phyloP scores from a whole-genome alignment of 75 land plant genomes.

The Ceratopteris richardii region DNA sequence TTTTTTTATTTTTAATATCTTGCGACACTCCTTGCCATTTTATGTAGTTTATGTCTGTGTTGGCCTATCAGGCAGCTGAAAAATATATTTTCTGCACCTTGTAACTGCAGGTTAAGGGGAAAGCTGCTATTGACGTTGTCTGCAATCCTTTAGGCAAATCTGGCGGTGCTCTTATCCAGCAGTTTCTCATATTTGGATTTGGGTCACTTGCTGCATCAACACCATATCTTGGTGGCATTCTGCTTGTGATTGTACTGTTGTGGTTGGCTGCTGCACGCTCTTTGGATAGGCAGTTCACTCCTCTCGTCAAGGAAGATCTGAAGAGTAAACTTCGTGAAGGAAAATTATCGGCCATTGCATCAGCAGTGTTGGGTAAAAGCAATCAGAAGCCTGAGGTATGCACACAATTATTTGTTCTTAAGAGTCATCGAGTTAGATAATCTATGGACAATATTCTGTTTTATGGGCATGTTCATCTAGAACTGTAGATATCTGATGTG shows the following conservation, averaged over 20 bases:
- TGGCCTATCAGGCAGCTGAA: neutral
- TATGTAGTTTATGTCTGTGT: neutral
- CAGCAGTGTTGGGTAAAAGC: constrained; percentile 20
- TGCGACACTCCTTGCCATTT: neutral
- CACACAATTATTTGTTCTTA: too few species aligned
- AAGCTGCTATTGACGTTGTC: constrained; percentile 98
- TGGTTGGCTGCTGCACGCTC: constrained; percentile 92
- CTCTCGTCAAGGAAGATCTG: constrained; percentile 53
- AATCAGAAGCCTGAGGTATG: constrained; percentile 23
- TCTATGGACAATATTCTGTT: too few species aligned
- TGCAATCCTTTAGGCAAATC: constrained; percentile 99
- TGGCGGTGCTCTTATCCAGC: constrained; percentile 90
- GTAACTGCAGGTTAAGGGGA: constrained; percentile 79
- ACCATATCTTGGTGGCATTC: constrained; percentile 86
- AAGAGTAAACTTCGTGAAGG: constrained; percentile 41
- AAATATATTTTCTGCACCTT: constrained; percentile 3
- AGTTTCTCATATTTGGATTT: constrained; percentile 79
- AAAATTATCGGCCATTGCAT: constrained; percentile 31
- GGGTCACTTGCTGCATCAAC: constrained; percentile 86
- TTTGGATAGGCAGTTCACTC: constrained; percentile 76
- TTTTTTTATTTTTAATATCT: constrained; percentile 2
- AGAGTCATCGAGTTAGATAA: too few species aligned
- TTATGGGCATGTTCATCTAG: too few species aligned
- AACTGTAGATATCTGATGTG: too few species aligned
- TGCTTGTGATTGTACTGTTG: constrained; percentile 70